phyloP scores from a whole-genome alignment of 257 asterid genomes.

The Scutellaria barbata region DNA sequence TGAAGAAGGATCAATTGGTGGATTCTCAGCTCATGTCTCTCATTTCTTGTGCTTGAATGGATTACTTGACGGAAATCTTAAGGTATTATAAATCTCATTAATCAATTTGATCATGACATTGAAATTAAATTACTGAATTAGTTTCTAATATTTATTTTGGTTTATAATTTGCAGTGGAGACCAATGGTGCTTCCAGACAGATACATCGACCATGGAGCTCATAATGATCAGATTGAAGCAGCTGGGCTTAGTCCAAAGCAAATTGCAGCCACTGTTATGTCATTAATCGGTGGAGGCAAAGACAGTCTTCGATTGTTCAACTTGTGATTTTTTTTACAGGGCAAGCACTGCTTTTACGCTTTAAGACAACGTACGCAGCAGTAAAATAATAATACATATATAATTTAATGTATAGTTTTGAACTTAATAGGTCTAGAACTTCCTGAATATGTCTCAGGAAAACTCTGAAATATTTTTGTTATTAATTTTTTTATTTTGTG shows the following conservation, averaged over 20 bases:
- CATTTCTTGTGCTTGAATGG: slow-evolving; percentile 56
- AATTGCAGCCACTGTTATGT: slow-evolving; percentile 61
- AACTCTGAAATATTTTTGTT: too few species aligned
- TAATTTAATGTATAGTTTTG: too few species aligned
- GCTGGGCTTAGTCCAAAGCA: slow-evolving; percentile 70
- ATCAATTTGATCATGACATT: too few species aligned
- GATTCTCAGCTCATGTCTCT: slow-evolving; percentile 62
- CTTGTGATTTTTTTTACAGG: too few species aligned
- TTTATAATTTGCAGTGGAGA: slow-evolving; percentile 53
- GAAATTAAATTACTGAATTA: too few species aligned
- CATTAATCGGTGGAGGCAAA: slow-evolving; percentile 51
- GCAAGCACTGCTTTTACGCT: too few species aligned
- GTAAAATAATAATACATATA: too few species aligned
- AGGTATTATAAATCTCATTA: slow-evolving; percentile 34
- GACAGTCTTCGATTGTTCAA: slow-evolving; percentile 42
- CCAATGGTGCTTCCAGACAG: slow-evolving; percentile 71
- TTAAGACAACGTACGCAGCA: too few species aligned
- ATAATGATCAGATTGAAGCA: slow-evolving; percentile 59
- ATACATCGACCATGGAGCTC: slow-evolving; percentile 70
- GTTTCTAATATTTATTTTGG: neutral
- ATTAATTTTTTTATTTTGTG: too few species aligned
- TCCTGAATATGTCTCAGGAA: too few species aligned
- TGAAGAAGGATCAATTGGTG: slow-evolving; percentile 64
- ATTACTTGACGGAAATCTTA: slow-evolving; percentile 53
- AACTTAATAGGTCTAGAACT: too few species aligned